phyloP scores from a whole-genome alignment of 805 yeast genomes.

The Lipomyces kockii region DNA sequence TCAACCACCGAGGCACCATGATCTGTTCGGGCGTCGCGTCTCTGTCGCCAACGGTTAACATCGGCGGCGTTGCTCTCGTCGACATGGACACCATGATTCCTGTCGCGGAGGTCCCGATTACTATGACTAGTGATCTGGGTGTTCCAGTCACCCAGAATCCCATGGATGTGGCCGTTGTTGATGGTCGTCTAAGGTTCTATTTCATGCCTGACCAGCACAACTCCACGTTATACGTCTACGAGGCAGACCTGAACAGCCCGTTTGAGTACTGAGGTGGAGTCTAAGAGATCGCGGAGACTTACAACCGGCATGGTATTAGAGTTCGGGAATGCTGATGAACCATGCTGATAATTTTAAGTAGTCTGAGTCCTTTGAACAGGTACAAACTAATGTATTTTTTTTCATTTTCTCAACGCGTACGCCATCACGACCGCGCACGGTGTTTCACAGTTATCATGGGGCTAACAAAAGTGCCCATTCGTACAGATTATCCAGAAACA shows the following conservation, averaged over 20 bases:
- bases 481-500: too few species aligned
- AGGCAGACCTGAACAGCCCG: slow-evolving; percentile 25
- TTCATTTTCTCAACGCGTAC: too few species aligned
- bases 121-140: slow-evolving; percentile 15
- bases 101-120: slow-evolving; percentile 18
- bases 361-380: too few species aligned
- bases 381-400: too few species aligned
- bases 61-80: slow-evolving; percentile 23
- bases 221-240: slow-evolving; percentile 22
- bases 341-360: too few species aligned
- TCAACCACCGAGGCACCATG: slow-evolving; percentile 11
- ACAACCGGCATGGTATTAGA: too few species aligned
- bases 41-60: not conserved
- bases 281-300: too few species aligned
- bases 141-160: slow-evolving; percentile 17
- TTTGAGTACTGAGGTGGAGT: slow-evolving; percentile 14
- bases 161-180: slow-evolving; percentile 18
- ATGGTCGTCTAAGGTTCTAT: slow-evolving; percentile 23
- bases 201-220: slow-evolving; percentile 27
- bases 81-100: slow-evolving; percentile 18
- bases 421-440: too few species aligned
- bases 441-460: too few species aligned
- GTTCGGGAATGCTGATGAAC: too few species aligned
- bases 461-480: too few species aligned
- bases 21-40: slow-evolving; percentile 20